These are phyloP conservation scores for Globisporangium echinulatum DNA, from an alignment of 352 stramenopile genomes.

Conservation along the genomic window DNA sequence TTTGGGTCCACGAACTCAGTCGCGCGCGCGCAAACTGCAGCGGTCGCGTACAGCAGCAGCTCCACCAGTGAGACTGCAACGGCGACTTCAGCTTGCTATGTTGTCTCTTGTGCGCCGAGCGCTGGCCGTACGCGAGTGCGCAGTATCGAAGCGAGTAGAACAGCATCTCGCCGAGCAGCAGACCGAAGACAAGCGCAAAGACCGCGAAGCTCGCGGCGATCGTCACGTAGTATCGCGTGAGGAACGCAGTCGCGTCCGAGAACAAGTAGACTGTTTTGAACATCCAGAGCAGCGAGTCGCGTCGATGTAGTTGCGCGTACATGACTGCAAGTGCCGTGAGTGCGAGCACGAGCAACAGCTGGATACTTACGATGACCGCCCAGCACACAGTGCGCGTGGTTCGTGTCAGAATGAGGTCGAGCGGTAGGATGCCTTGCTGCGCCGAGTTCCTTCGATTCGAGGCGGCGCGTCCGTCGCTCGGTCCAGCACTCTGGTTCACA, in stretches of 20 bases:
- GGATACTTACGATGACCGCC: slow-evolving; percentile 4
- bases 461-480: neutral
- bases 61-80: neutral
- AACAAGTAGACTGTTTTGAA: slow-evolving; percentile 8
- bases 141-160: slow-evolving; percentile 7
- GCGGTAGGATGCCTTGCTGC: slow-evolving; percentile 1
- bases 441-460: neutral
- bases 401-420: slow-evolving; percentile 3
- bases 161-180: slow-evolving; percentile 3
- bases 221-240: neutral
- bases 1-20: slow-evolving; percentile 2
- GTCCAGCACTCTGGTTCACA: neutral
- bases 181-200: slow-evolving; percentile 1
- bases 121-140: slow-evolving; percentile 1
- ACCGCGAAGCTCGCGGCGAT: slow-evolving; percentile 3
- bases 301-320: slow-evolving; percentile 2
- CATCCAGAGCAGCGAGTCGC: slow-evolving; percentile 5
- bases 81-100: neutral
- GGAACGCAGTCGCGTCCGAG: slow-evolving; percentile 2
- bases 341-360: slow-evolving; percentile 2
- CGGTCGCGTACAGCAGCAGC: neutral
- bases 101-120: neutral
- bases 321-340: neutral
- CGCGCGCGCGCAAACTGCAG: neutral
- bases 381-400: slow-evolving; percentile 3